phyloP scores from a whole-genome alignment of 2,329 filamentous ascomycete genomes.

The Colletotrichum eleusines region DNA sequence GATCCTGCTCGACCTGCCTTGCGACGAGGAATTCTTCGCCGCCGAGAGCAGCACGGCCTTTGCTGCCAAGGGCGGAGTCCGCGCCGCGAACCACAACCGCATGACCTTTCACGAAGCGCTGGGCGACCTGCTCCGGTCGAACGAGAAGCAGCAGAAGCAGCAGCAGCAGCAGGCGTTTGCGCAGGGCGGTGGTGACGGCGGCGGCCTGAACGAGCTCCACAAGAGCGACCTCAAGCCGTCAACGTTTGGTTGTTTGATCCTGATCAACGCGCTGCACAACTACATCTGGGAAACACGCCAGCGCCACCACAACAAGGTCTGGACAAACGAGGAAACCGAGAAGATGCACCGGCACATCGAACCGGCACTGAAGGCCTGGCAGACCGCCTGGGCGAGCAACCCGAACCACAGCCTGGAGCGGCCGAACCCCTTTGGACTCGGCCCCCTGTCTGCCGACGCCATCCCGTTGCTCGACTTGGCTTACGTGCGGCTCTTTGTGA shows the following conservation, averaged over 20 bases:
- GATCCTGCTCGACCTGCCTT: slow-evolving; percentile 88
- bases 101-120: slow-evolving; percentile 86
- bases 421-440: slow-evolving; percentile 84
- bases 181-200: slow-evolving; percentile 47
- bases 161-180: slow-evolving; percentile 53
- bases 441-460: slow-evolving; percentile 88
- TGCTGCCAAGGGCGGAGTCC: slow-evolving; percentile 79
- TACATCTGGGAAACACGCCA: slow-evolving; percentile 99
- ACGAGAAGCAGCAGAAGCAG: slow-evolving; percentile 71
- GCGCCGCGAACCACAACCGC: slow-evolving; percentile 75
- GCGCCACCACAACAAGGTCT: slow-evolving; percentile 86
- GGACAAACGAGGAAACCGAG: slow-evolving; percentile 93
- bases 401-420: slow-evolving; percentile 86
- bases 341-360: slow-evolving; percentile 97
- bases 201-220: slow-evolving; percentile 54
- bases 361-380: slow-evolving; percentile 93
- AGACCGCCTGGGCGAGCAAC: slow-evolving; percentile 90
- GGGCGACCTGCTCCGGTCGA: slow-evolving; percentile 83
- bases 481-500: slow-evolving; percentile 92
- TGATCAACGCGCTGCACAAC: slow-evolving; percentile 96
- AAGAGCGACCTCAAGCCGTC: slow-evolving; percentile 81
- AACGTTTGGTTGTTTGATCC: slow-evolving; percentile 89
- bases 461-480: slow-evolving; percentile 92
- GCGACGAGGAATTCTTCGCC: slow-evolving; percentile 91
- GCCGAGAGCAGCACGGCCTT: slow-evolving; percentile 88